A percentile compares a stretch with the other conserved stretches of the same genome.
phyloP scores from a whole-genome alignment of 2,329 filamentous ascomycete species.

The Graphilbum ipis-grandicollis region DNA sequence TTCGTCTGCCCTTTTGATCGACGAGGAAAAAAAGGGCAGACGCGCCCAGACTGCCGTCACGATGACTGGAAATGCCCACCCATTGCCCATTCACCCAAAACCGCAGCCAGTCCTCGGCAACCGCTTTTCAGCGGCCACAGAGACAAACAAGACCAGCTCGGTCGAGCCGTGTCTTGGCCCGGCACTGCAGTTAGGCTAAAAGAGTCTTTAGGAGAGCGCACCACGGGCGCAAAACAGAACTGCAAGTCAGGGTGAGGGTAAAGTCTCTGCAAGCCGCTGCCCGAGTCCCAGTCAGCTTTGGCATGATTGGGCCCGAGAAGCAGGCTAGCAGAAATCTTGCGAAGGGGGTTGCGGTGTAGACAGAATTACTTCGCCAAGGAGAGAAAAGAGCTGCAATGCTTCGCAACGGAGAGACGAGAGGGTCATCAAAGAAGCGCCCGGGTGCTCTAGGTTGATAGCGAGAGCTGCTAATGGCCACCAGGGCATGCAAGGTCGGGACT shows the following conservation, averaged over 20 bases:
- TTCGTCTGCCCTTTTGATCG: not conserved
- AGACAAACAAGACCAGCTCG: not conserved
- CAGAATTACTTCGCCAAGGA: too few species aligned
- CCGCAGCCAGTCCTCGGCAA: constrained; percentile 13
- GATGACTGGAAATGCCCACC: constrained; percentile 39
- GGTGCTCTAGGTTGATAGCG: too few species aligned
- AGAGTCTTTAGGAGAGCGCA: not conserved
- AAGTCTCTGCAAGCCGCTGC: too few species aligned
- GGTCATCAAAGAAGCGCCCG: not conserved
- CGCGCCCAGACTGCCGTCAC: constrained; percentile 11
- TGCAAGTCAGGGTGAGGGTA: not conserved
- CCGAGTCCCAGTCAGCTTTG: too few species aligned
- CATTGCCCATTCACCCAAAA: constrained; percentile 11
- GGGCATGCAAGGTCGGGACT: too few species aligned
- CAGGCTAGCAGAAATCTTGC: not conserved
- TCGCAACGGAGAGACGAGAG: not conserved
- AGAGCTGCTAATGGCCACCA: too few species aligned
- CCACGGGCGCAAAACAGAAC: not conserved
- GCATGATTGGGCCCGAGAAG: too few species aligned
- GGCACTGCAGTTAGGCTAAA: not conserved
- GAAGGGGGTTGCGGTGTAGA: not conserved
- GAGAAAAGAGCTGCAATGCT: not conserved
- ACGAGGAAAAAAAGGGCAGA: too few species aligned
- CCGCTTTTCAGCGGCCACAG: constrained; percentile 32
- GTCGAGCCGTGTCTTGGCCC: not conserved